These are phyloP conservation scores for Clavulina sp. DNA, from an alignment of 768 basidiomycete genomes.

Conservation along the genomic window DNA sequence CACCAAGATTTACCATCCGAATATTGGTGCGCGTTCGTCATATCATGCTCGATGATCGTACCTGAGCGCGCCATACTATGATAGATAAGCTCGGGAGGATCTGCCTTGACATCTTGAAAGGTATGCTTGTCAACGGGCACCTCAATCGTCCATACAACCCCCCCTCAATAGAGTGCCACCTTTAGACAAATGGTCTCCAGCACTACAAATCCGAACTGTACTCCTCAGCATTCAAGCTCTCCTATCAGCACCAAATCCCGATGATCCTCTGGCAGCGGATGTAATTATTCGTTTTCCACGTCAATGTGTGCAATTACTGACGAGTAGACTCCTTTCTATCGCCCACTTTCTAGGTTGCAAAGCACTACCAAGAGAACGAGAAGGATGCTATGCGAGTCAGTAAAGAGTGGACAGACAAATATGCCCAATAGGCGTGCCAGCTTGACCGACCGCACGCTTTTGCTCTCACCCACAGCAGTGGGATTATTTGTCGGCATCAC, in stretches of 20 bases:
- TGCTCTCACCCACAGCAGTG: too few relatives aligned
- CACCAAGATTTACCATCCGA: slow-evolving; percentile 98
- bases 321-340: neutral
- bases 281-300: slow-evolving; percentile 21
- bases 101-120: slow-evolving; percentile 95
- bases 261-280: slow-evolving; percentile 86
- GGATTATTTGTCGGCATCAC: too few relatives aligned
- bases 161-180: too few relatives aligned
- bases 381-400: slow-evolving; percentile 82
- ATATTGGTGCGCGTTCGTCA: slow-evolving; percentile 61
- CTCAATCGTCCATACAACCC: neutral
- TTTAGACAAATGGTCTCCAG: slow-evolving; percentile 97
- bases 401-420: slow-evolving; percentile 88
- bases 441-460: too few relatives aligned
- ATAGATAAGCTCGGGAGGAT: slow-evolving; percentile 96
- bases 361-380: slow-evolving; percentile 98
- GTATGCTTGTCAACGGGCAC: slow-evolving; percentile 23
- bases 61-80: neutral
- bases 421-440: slow-evolving; percentile 40
- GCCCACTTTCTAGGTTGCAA: slow-evolving; percentile 34
- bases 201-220: slow-evolving; percentile 95
- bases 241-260: slow-evolving; percentile 88
- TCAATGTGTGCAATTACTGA: neutral
- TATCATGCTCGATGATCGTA: neutral
- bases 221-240: slow-evolving; percentile 94